phyloP scores from a whole-genome alignment of 306 rosid genomes.

The Carpinus viminea region DNA sequence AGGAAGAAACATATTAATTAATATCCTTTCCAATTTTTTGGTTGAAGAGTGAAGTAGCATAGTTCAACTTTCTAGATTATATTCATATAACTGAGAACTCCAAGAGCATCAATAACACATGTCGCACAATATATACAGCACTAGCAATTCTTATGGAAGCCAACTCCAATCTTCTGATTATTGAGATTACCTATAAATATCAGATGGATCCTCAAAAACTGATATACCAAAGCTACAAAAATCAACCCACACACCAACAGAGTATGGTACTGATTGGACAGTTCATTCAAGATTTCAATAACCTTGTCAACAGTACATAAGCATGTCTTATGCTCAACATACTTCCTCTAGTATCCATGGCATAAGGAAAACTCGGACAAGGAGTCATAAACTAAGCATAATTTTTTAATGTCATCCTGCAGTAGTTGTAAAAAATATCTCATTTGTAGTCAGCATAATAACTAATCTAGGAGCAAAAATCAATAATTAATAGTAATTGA shows the following conservation, averaged over 20 bases:
- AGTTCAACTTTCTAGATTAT: neutral
- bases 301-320: slow-evolving; percentile 62
- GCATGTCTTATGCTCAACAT: slow-evolving; percentile 57
- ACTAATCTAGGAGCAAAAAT: slow-evolving; percentile 20
- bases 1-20: neutral
- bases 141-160: neutral
- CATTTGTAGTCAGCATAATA: slow-evolving; percentile 16
- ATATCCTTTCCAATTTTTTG: neutral
- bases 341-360: slow-evolving; percentile 87
- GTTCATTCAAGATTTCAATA: slow-evolving; percentile 81
- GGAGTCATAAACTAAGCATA: slow-evolving; percentile 58
- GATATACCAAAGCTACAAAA: slow-evolving; percentile 70
- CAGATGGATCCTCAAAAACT: slow-evolving; percentile 76
- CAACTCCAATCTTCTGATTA: neutral
- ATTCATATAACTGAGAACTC: slow-evolving; percentile 9
- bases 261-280: slow-evolving; percentile 63
- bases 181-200: slow-evolving; percentile 64
- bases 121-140: neutral
- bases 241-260: slow-evolving; percentile 75
- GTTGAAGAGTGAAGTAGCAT: neutral
- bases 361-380: slow-evolving; percentile 82
- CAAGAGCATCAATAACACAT: neutral
- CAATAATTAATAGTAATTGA: neutral
- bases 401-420: slow-evolving; percentile 67
- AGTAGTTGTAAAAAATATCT: slow-evolving; percentile 28